Conservation (phyloP, 2,329 filamentous ascomycete species). For the Diaporthe citriasiana region DNA sequence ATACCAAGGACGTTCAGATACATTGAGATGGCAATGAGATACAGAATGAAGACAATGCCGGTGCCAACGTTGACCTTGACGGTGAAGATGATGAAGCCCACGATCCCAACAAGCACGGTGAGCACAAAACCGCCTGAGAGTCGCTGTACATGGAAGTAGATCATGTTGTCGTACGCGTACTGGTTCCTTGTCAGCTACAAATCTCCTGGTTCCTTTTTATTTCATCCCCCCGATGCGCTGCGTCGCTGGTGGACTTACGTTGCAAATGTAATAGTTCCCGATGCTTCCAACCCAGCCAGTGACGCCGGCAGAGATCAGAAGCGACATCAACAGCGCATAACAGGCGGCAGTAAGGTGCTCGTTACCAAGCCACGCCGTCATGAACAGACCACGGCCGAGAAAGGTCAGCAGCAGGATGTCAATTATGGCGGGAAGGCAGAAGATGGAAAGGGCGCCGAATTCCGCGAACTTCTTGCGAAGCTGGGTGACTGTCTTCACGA, state of each 20-base stretch:
- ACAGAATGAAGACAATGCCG: conserved; percentile 71
- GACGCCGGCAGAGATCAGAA: conserved; percentile 71
- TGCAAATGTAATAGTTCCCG: conserved; percentile 71
- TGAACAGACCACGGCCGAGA: conserved; percentile 71
- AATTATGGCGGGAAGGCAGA: conserved; percentile 73
- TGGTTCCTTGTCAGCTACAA: conserved; percentile 33
- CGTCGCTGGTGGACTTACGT: conserved; percentile 44
- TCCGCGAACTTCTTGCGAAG: conserved; percentile 53
- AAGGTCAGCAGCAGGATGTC: conserved; percentile 72
- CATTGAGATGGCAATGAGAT: conserved; percentile 68
- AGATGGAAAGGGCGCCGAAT: conserved; percentile 72
- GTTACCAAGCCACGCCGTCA: conserved; percentile 69
- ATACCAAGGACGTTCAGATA: conserved; percentile 71
- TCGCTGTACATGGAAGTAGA: conserved; percentile 57
- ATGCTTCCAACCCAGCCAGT: conserved; percentile 75
- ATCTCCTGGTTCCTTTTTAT: neutral
- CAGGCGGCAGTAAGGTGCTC: conserved; percentile 66
- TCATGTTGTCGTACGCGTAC: conserved; percentile 58
- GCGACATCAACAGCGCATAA: conserved; percentile 69
- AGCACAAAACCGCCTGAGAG: conserved; percentile 64
- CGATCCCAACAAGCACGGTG: conserved; percentile 54
- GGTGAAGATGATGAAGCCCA: conserved; percentile 65
- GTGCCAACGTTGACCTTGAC: conserved; percentile 56
- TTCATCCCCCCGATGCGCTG: neutral
- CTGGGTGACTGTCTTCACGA: conserved; percentile 43